Percentiles rank a stretch among this genome's conserved stretches.
Evolutionary conservation across 495 filamentous ascomycete genomes (phyloP).

Genomic region (Penicillium tannophilum): DNA sequence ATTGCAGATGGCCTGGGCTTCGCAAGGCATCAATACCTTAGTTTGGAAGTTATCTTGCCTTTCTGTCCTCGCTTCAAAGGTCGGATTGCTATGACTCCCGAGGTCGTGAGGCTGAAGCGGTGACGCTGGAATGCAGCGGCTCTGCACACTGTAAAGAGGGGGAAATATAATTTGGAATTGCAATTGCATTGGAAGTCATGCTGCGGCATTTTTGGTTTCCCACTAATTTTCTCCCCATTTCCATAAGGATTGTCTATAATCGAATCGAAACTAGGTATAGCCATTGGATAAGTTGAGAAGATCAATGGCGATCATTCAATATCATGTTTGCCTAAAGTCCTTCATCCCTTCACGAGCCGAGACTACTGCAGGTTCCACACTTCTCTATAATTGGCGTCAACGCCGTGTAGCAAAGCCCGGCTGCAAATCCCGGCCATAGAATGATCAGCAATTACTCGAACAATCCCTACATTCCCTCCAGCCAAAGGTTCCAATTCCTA

Average conservation of each 20-base stretch:
- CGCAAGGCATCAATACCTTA: not conserved
- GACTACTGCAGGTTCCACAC: too few species aligned
- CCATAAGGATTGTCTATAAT: too few species aligned
- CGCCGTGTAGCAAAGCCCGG: too few species aligned
- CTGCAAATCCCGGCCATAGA: not conserved
- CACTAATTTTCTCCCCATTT: too few species aligned
- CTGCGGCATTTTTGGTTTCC: too few species aligned
- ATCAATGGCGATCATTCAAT: too few species aligned
- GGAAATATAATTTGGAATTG: not conserved
- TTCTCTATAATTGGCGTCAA: too few species aligned
- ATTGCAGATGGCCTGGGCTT: not conserved
- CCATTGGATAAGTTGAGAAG: too few species aligned
- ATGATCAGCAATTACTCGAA: conserved; percentile 7
- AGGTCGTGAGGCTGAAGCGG: not conserved
- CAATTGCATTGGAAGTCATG: not conserved
- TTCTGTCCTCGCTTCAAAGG: not conserved
- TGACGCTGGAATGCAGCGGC: not conserved
- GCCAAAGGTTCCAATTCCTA: not conserved
- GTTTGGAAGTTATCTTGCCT: not conserved
- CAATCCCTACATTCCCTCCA: conserved; percentile 1
- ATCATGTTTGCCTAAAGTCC: not conserved
- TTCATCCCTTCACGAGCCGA: not conserved
- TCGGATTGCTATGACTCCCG: not conserved
- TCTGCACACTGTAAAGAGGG: not conserved
- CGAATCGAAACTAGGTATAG: too few species aligned